Evolutionary conservation across 2,329 filamentous ascomycete genomes (phyloP).

Genomic region (Alternaria postmessia): DNA sequence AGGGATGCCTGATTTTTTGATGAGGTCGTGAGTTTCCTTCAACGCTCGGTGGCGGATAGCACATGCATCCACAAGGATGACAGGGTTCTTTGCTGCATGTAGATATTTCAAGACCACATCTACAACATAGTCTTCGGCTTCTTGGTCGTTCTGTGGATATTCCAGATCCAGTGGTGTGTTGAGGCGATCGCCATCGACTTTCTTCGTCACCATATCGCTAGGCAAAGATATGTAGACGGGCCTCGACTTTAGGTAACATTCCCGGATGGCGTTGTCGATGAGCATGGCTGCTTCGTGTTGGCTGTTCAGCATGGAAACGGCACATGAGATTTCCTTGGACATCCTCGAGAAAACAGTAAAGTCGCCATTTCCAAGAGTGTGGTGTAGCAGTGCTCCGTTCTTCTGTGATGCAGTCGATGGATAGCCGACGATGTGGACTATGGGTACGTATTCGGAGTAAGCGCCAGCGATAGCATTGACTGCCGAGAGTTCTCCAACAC

Average conservation of each 20-base stretch:
- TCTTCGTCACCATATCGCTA: slow-evolving; percentile 78
- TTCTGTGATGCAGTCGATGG: slow-evolving; percentile 53
- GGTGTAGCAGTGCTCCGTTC: slow-evolving; percentile 55
- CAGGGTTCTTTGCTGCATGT: slow-evolving; percentile 74
- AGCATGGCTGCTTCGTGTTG: slow-evolving; percentile 73
- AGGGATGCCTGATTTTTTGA: slow-evolving; percentile 77
- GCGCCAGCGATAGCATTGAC: slow-evolving; percentile 59
- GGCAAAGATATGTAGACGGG: slow-evolving; percentile 87
- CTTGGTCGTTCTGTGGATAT: slow-evolving; percentile 70
- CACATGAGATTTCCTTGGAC: slow-evolving; percentile 74
- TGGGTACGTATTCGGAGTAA: slow-evolving; percentile 57
- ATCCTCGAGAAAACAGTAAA: slow-evolving; percentile 85
- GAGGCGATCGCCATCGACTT: slow-evolving; percentile 76
- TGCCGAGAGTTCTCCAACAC: slow-evolving; percentile 59
- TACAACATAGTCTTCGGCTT: slow-evolving; percentile 83
- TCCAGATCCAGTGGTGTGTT: slow-evolving; percentile 74
- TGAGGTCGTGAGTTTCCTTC: slow-evolving; percentile 74
- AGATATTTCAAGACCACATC: slow-evolving; percentile 78
- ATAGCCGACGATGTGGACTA: slow-evolving; percentile 59
- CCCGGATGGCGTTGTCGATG: slow-evolving; percentile 78
- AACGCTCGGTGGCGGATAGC: slow-evolving; percentile 79
- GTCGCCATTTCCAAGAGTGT: slow-evolving; percentile 66
- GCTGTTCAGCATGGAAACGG: slow-evolving; percentile 74
- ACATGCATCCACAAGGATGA: slow-evolving; percentile 85
- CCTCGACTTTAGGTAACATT: slow-evolving; percentile 76